Evolutionary conservation across 148 eudicot species (phyloP).

Genomic region (Gaultheria prostrata): DNA sequence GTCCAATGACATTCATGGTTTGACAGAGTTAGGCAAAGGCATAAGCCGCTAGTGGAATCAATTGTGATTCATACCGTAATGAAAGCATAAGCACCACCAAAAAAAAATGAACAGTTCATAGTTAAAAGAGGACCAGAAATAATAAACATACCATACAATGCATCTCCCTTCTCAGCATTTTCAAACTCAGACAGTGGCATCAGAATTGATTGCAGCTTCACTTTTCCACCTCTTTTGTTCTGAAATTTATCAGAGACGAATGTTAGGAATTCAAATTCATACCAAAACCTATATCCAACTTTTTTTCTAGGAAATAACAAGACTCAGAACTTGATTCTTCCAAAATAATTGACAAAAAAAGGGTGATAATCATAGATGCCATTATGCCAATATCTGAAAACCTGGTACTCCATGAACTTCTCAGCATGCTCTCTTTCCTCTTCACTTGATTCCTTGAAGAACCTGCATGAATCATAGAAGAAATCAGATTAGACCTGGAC

Average conservation of each 20-base stretch:
- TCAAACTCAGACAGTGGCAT: conserved; percentile 92
- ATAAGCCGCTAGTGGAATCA: background rate
- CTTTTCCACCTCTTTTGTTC: conserved; percentile 96
- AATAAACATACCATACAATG: conserved; percentile 62
- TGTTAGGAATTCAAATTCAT: background rate
- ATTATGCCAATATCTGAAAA: conserved; percentile 20
- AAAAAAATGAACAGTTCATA: background rate
- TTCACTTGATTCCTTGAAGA: conserved; percentile 86
- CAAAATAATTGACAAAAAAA: background rate
- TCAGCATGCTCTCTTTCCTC: conserved; percentile 97
- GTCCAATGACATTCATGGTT: background rate
- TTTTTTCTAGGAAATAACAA: background rate
- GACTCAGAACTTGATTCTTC: background rate
- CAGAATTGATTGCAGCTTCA: conserved; percentile 76
- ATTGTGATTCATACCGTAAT: background rate
- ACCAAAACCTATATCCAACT: background rate
- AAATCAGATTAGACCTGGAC: background rate
- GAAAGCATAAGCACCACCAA: background rate
- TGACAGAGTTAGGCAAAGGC: background rate
- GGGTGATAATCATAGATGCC: background rate
- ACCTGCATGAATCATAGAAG: conserved; percentile 36
- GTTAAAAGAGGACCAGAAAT: background rate
- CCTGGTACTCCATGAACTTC: conserved; percentile 96
- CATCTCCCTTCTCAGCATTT: conserved; percentile 91
- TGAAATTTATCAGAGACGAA: conserved; percentile 21